Evolutionary conservation across 306 rosid genomes (phyloP), one percentile per base, ranked within the genome.

Genomic region (Abrus precatorius): DNA sequence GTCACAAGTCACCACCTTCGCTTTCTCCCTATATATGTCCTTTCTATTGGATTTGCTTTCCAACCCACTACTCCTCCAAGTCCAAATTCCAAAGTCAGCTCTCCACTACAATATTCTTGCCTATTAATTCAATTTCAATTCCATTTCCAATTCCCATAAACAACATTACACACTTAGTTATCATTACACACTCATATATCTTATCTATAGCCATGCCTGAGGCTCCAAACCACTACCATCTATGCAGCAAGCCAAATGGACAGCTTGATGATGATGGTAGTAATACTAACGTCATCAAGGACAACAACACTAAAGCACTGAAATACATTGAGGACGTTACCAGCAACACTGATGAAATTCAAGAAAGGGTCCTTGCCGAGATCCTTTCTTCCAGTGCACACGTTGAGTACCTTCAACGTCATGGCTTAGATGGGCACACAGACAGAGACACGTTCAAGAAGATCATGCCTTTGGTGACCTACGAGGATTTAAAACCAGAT

Each of bases 271-370:
- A 13, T 72, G 72, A 29, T 70, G 13, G 8, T 79, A 10, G 7
- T 30, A 50, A 0, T 7, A 48, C 20, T 67, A 29, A 8, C 45
- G 28, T 13, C 57, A 7, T 67, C 30, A 44, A 79, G 11, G 79
- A 61, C 2, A 75, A 72, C 1, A 84, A 82, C 9, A 55, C 61
- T 34, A 76, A 79, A 69, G 75, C 85, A 5, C 62, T 89, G 50
- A 66, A 87, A 32, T 80, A 69, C 54, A 82, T 91, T 47, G 95
- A 91, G 62, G 87, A 88, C 8, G 88, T 88, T 28, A 91, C 95
- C 3, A 43, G n/a, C 29, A 84, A 87, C 75, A 81, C 92, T 5
- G 87, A 80, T 73, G 80, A 84, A 82, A 57, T 87, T 65, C 95
- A 91, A 34, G 38, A 43, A 65, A 64, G 64, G 41, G 89, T 88